Base-by-base conservation (phyloP, 345 rosid genomes). In the Gossypium rotundifolium region DNA sequence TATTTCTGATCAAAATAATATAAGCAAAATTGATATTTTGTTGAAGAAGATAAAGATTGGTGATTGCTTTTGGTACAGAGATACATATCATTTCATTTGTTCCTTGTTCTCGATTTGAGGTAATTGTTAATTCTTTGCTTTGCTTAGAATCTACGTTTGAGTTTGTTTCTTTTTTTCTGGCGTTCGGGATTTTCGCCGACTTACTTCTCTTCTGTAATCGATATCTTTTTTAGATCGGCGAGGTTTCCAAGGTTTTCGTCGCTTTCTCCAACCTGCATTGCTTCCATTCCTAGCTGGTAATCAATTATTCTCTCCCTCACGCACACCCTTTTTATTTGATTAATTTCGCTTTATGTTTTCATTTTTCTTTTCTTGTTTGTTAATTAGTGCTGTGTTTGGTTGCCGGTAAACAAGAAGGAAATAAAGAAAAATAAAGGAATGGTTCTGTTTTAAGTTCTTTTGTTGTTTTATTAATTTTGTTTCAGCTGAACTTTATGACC, bases 121-220 rank as follows among this genome's bases (percentile, higher is more conserved):
- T 76, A 70, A 79, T 79, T 76, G 81, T 77, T 80, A 71, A 79
- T 80, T 79, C 87, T 77, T 84, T 87, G 46, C 87, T 85, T 87
- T 88, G 88, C 92, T 88, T 88, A 13, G 70, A 84, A 83, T 84
- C 85, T 67, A 87, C 87, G 87, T 83, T 61, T 63, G 49, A 22
- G 71, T 17, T 48, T 20, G 54, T 20, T 22, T 7, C 9, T 11
- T 67, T 5, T 23, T 48, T 12, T 67, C 51, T 48, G 57, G 42
- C 17, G 62, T 53, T 72, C 44, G 51, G 51, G 77, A 27, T 70
- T 74, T 71, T 62, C 58, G 62, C 79, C 52, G 59, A 45, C 48
- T 58, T 29, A 5, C 68, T 65, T 77, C 67, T 59, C 57, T 57
- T 45, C 62, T 27, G 69, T 40, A 62, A 25, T 75, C 72, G 71